phyloP scores from a whole-genome alignment of 148 eudicot species.

The Rhododendron mucronatum region DNA sequence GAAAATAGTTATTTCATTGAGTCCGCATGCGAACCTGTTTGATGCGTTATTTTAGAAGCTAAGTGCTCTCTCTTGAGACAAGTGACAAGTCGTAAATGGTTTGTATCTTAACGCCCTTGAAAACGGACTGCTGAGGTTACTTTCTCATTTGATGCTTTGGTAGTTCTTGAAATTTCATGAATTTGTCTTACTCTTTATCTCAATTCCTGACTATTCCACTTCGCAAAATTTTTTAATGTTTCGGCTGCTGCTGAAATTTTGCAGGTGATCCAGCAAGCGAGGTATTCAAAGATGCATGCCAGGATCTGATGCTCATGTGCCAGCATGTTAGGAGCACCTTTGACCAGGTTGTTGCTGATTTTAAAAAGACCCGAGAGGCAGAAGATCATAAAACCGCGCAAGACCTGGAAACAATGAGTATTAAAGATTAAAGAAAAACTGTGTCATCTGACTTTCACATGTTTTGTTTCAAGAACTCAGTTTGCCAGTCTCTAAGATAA shows the following conservation, averaged over 20 bases:
- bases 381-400: constrained; percentile 27
- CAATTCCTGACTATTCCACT: neutral
- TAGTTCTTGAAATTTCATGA: neutral
- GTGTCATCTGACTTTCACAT: neutral
- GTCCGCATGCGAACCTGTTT: neutral
- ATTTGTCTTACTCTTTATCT: neutral
- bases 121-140: neutral
- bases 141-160: neutral
- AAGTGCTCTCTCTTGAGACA: neutral
- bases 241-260: constrained; percentile 7
- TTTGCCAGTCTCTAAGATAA: neutral
- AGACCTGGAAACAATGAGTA: constrained; percentile 21
- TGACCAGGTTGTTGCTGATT: constrained; percentile 50
- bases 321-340: constrained; percentile 60
- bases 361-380: constrained; percentile 23
- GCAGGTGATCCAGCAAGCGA: constrained; percentile 65
- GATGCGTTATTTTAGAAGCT: neutral
- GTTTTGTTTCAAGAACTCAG: neutral
- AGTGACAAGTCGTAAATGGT: neutral
- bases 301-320: constrained; percentile 50
- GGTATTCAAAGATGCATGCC: constrained; percentile 62
- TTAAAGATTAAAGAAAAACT: neutral
- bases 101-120: neutral
- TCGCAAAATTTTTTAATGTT: neutral
- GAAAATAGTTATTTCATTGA: neutral